These are phyloP conservation scores for Tuber magnatum DNA, from an alignment of 495 filamentous ascomycete genomes.

Conservation along the genomic window DNA sequence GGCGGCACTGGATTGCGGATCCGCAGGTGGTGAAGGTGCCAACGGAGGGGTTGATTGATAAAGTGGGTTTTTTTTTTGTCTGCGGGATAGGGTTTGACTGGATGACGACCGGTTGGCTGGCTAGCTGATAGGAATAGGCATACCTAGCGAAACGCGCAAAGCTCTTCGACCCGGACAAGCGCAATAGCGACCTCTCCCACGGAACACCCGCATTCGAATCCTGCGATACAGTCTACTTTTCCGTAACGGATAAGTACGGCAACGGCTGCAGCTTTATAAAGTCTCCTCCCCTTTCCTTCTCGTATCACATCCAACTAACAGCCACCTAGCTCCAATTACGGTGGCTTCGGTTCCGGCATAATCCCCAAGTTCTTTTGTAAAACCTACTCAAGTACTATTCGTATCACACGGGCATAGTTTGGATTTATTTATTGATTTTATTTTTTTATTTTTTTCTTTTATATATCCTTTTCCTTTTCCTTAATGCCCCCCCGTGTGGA, in stretches of 20 bases:
- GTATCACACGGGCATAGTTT: conserved; percentile 3
- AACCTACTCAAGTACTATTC: neutral
- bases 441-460: neutral
- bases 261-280: conserved; percentile 97
- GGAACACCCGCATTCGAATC: conserved; percentile 59
- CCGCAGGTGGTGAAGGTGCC: conserved; percentile 64
- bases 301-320: conserved; percentile 49
- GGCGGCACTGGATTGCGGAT: conserved; percentile 80
- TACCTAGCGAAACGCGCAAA: conserved; percentile 66
- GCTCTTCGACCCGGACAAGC: conserved; percentile 57
- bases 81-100: neutral
- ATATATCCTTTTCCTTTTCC: too few species aligned
- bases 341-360: conserved; percentile 80
- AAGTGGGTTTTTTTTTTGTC: conserved; percentile 7
- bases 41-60: conserved; percentile 53
- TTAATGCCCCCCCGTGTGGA: neutral
- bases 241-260: conserved; percentile 66
- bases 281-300: conserved; percentile 72
- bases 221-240: conserved; percentile 91
- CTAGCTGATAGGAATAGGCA: conserved; percentile 25
- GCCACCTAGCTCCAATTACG: conserved; percentile 63
- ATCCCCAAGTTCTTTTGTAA: conserved; percentile 51
- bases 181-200: conserved; percentile 51
- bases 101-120: neutral
- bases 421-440: conserved; percentile 3